These are phyloP conservation scores for Neopestalotiopsis sp. DNA, from an alignment of 2,329 filamentous ascomycete species.

Conservation along the genomic window DNA sequence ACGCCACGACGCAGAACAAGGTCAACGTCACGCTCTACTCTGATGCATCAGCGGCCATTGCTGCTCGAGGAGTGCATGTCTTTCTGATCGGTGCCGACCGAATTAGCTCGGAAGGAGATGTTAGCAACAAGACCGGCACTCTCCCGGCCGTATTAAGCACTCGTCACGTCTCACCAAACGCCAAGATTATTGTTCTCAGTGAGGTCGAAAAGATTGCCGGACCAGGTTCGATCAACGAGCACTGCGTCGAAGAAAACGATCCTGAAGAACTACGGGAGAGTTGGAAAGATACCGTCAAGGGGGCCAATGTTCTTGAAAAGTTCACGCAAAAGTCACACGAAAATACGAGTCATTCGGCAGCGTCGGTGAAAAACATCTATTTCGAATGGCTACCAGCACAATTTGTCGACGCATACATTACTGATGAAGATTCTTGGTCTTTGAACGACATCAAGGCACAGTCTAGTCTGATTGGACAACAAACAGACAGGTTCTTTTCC, in stretches of 20 bases:
- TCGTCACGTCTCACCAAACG: constrained; percentile 49
- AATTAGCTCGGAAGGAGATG: constrained; percentile 60
- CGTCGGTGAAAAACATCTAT: constrained; percentile 54
- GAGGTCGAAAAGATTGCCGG: constrained; percentile 66
- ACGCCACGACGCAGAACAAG: constrained; percentile 30
- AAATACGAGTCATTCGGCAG: constrained; percentile 19
- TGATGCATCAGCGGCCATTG: constrained; percentile 63
- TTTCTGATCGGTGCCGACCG: constrained; percentile 69
- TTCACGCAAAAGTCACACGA: constrained; percentile 8
- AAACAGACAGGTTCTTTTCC: constrained; percentile 48
- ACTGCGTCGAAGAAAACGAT: constrained; percentile 56
- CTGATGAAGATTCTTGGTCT: constrained; percentile 54
- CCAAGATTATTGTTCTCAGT: constrained; percentile 59
- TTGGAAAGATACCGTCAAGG: constrained; percentile 46
- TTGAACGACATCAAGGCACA: constrained; percentile 43
- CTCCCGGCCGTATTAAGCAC: constrained; percentile 62
- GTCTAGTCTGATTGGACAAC: constrained; percentile 41
- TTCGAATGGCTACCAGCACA: constrained; percentile 63
- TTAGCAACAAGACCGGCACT: constrained; percentile 72
- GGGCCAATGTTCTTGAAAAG: constrained; percentile 22
- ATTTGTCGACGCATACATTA: constrained; percentile 59
- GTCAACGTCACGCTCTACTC: constrained; percentile 55
- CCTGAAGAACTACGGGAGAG: constrained; percentile 51
- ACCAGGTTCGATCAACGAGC: constrained; percentile 46
- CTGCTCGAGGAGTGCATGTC: constrained; percentile 56